Base-by-base conservation (phyloP, 768 basidiomycete genomes). In the Tulasnella calospora region DNA sequence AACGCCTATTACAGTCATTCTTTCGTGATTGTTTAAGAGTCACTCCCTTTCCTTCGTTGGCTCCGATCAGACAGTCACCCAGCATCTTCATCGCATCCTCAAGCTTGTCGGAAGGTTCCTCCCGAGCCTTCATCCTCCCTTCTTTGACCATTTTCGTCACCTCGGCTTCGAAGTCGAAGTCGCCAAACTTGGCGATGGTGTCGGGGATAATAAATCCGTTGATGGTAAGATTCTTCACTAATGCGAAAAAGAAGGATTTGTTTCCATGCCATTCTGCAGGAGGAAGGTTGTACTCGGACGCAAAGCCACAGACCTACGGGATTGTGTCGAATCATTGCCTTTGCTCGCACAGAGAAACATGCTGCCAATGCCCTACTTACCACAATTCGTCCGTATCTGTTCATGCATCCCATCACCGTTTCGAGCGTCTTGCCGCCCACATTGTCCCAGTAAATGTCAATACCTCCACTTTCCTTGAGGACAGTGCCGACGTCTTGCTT, bases 401-500 rank as follows among this genome's bases (percentile, higher is more conserved):
- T 80, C 80, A 82, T 82, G 30, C 79, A 78, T 7, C 38, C 73
- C 40, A 83, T 79, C 23, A 80, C 82, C 2, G 79, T 78, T 47
- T 85, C 84, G 61, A 85, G 81, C 1, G 81, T 81, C 51, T 79
- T 77, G 2, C 82, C 82, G 23, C 83, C 83, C 51, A 84, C 83
- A 71, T 83, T 83, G 44, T 84, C 83, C 79, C 80, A 84, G 80
- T 83, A 89, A 84, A 90, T 83, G 81, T 90, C 85, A 67, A 91
- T 86, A 0, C 88, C 89, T 1, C 91, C 91, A 80, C 92, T 87
- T 78, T 86, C 86, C 79, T 82, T 82, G 61, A 94, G 84, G 3
- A 91, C 84, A 15, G 90, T 88, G 0, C 81, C 81, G 0, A 88
- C 89, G 71, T 85, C 84, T 0, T 85, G 85, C 0, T 87, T 92